These are phyloP conservation scores for Euphorbia schlechtendalii DNA, from an alignment of 441 rosid species.

Conservation along the genomic window DNA sequence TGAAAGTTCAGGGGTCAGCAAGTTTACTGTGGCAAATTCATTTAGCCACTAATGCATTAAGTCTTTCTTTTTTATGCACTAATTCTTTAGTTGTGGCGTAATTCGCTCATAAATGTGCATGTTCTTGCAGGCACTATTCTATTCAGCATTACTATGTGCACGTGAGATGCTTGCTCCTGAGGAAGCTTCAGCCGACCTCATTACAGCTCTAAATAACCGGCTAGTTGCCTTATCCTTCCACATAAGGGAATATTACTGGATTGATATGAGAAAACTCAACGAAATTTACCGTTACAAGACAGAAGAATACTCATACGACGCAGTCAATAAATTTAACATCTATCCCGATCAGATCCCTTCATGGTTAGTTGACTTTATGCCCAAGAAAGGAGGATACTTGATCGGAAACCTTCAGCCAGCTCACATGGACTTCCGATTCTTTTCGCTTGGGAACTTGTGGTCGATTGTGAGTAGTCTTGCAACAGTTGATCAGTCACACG, in stretches of 20 bases:
- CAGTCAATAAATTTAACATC: conserved; percentile 82
- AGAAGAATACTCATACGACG: conserved; percentile 76
- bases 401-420: conserved; percentile 44
- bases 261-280: conserved; percentile 32
- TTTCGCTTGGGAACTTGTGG: conserved; percentile 42
- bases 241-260: conserved; percentile 75
- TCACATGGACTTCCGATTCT: conserved; percentile 45
- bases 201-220: conserved; percentile 71
- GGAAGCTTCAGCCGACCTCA: conserved; percentile 74
- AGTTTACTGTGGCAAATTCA: too few species aligned
- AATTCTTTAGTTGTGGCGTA: neutral
- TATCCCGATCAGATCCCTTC: conserved; percentile 60
- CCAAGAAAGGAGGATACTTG: conserved; percentile 35
- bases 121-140: conserved; percentile 58
- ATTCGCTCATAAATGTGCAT: neutral
- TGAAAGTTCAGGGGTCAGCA: too few species aligned
- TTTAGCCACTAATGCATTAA: too few species aligned
- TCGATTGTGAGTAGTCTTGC: conserved; percentile 37
- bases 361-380: conserved; percentile 38
- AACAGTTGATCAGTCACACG: conserved; percentile 32
- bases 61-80: too few species aligned
- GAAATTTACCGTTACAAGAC: conserved; percentile 41
- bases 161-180: conserved; percentile 82
- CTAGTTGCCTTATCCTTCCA: conserved; percentile 82
- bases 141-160: conserved; percentile 68